These are phyloP conservation scores for Agarophyton chilense DNA, from an alignment of 23 red algal species.

Conservation along the genomic window DNA sequence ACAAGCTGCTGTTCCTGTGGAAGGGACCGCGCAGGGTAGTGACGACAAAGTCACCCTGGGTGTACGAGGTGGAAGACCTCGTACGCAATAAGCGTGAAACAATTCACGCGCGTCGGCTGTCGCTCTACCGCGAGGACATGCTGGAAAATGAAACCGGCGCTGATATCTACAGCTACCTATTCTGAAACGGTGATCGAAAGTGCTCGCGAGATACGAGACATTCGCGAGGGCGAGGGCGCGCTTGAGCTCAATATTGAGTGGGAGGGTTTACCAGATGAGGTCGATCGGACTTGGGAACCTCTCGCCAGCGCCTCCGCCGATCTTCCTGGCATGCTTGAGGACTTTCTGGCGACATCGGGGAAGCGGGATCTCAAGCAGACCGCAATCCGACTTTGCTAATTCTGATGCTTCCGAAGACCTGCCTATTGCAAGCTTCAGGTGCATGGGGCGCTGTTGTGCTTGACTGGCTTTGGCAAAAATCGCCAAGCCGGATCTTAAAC, in stretches of 20 bases:
- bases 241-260: slow-evolving; percentile 16
- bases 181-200: background rate
- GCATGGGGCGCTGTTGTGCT: too few relatives aligned
- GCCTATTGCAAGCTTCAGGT: too few relatives aligned
- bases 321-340: background rate
- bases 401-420: too few relatives aligned
- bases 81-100: too few relatives aligned
- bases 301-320: background rate
- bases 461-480: too few relatives aligned
- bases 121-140: too few relatives aligned
- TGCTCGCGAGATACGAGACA: background rate
- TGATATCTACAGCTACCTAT: background rate
- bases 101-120: too few relatives aligned
- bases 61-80: too few relatives aligned
- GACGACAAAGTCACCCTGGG: background rate
- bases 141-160: background rate
- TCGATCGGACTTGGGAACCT: slow-evolving; percentile 18
- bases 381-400: too few relatives aligned
- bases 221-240: background rate
- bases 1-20: background rate
- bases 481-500: too few relatives aligned
- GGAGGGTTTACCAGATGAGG: slow-evolving; percentile 14
- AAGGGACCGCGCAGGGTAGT: background rate
- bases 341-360: too few relatives aligned
- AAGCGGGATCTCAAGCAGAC: too few relatives aligned